Percentiles rank a stretch among this genome's conserved stretches.
phyloP scores from a whole-genome alignment of 257 asterid species.

The Gardenia jasminoides region DNA sequence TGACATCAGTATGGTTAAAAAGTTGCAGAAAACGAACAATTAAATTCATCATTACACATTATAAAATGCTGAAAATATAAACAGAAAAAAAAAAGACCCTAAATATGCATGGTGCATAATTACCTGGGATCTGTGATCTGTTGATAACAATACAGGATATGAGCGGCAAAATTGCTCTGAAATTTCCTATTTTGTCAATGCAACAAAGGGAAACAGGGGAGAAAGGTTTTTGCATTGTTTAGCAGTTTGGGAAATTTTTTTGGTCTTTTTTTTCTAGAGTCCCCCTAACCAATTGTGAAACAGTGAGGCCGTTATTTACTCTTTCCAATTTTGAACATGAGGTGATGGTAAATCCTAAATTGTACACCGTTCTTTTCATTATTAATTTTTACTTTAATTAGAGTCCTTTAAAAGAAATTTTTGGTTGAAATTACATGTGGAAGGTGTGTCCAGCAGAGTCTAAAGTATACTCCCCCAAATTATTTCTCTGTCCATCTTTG shows the following conservation, averaged over 20 bases:
- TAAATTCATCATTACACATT: not conserved
- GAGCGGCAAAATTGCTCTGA: conserved; percentile 3
- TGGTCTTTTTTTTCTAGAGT: not conserved
- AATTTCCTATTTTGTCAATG: not conserved
- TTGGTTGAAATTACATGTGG: not conserved
- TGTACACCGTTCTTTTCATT: conserved; percentile 34
- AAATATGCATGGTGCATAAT: not conserved
- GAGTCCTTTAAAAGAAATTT: not conserved
- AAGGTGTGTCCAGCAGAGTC: too few relatives aligned
- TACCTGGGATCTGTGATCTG: conserved; percentile 5
- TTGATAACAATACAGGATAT: not conserved
- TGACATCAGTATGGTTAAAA: not conserved
- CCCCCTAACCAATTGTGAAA: conserved; percentile 3
- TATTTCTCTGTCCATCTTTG: too few relatives aligned
- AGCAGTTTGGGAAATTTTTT: not conserved
- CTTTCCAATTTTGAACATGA: conserved; percentile 30
- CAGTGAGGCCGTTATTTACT: conserved; percentile 22
- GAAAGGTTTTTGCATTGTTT: not conserved
- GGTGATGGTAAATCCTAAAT: conserved; percentile 36
- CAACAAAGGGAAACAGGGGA: not conserved
- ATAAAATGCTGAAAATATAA: too few relatives aligned
- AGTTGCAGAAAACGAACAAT: not conserved
- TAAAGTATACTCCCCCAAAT: too few relatives aligned
- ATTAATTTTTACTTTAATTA: not conserved
- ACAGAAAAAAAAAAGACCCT: not conserved